A percentile compares a stretch with the other conserved stretches of the same genome.
Evolutionary conservation across 2,329 filamentous ascomycete species (phyloP).

Genomic region (Setomelanomma holmii): DNA sequence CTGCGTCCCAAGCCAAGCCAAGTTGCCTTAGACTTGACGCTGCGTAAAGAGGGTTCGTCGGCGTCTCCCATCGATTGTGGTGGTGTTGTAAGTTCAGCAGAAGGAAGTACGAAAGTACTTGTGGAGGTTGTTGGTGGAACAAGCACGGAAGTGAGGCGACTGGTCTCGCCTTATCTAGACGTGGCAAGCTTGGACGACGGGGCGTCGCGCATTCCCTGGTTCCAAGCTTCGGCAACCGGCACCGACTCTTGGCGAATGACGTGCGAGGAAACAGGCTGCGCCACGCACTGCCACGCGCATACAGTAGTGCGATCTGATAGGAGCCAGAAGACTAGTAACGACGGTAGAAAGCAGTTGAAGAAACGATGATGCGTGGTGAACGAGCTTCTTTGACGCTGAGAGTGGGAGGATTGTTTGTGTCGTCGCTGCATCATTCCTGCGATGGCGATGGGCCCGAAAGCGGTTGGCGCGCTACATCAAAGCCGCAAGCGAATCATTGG

Average conservation of each 20-base stretch:
- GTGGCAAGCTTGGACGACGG: not conserved
- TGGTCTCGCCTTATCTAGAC: slow-evolving; percentile 19
- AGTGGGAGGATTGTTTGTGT: not conserved
- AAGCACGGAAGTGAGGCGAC: slow-evolving; percentile 30
- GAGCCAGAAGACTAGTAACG: not conserved
- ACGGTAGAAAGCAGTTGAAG: not conserved
- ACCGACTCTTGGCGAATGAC: not conserved
- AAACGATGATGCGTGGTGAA: not conserved
- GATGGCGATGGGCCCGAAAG: not conserved
- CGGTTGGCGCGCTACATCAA: not conserved
- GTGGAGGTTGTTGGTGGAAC: slow-evolving; percentile 8
- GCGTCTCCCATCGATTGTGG: slow-evolving; percentile 62
- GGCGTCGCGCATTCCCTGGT: too few relatives aligned
- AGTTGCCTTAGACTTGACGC: slow-evolving; percentile 58
- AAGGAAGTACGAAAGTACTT: slow-evolving; percentile 19
- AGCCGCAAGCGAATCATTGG: not conserved
- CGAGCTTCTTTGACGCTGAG: not conserved
- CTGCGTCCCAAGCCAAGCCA: slow-evolving; percentile 53
- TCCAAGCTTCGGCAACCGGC: not conserved
- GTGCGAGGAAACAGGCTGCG: not conserved
- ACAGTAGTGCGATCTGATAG: not conserved
- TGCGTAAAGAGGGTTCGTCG: slow-evolving; percentile 60
- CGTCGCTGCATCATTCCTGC: not conserved
- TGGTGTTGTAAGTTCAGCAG: slow-evolving; percentile 15
- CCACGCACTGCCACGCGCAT: not conserved